Percentiles rank a stretch among this genome's conserved stretches.
These are phyloP conservation scores for Elsinoe necatrix DNA, from an alignment of 2,329 filamentous ascomycete species.

Conservation along the genomic window DNA sequence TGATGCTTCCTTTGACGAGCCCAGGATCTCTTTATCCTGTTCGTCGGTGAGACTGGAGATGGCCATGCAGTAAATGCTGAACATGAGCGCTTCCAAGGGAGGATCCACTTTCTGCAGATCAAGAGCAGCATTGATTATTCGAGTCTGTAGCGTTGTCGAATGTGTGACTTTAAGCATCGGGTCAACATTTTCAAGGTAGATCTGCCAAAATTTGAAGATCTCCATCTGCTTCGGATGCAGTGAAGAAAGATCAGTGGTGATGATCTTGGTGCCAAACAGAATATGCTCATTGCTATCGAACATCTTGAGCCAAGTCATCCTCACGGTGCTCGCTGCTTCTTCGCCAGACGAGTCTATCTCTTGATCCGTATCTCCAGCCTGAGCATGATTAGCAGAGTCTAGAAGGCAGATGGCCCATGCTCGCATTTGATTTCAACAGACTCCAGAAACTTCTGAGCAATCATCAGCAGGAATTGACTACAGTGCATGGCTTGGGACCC, in stretches of 20 bases:
- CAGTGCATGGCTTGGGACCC: slow-evolving; percentile 15
- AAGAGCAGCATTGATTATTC: slow-evolving; percentile 54
- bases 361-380: neutral
- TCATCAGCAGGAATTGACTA: slow-evolving; percentile 23
- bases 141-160: slow-evolving; percentile 58
- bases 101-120: slow-evolving; percentile 48
- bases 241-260: slow-evolving; percentile 37
- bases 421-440: neutral
- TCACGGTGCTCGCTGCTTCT: slow-evolving; percentile 33
- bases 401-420: neutral
- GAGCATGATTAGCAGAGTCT: neutral
- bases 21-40: slow-evolving; percentile 43
- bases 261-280: slow-evolving; percentile 43
- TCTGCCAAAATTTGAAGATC: slow-evolving; percentile 65
- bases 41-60: slow-evolving; percentile 47
- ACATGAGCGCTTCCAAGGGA: slow-evolving; percentile 54
- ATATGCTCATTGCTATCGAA: slow-evolving; percentile 40
- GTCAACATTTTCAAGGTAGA: slow-evolving; percentile 65
- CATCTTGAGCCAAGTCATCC: slow-evolving; percentile 39
- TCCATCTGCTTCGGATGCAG: slow-evolving; percentile 57
- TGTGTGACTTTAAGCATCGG: slow-evolving; percentile 66
- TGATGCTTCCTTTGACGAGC: slow-evolving; percentile 32
- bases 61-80: slow-evolving; percentile 57
- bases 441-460: slow-evolving; percentile 17
- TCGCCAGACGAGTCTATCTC: slow-evolving; percentile 27